Conservation (phyloP, 2,329 filamentous ascomycete species). For the Aureobasidium sp. region DNA sequence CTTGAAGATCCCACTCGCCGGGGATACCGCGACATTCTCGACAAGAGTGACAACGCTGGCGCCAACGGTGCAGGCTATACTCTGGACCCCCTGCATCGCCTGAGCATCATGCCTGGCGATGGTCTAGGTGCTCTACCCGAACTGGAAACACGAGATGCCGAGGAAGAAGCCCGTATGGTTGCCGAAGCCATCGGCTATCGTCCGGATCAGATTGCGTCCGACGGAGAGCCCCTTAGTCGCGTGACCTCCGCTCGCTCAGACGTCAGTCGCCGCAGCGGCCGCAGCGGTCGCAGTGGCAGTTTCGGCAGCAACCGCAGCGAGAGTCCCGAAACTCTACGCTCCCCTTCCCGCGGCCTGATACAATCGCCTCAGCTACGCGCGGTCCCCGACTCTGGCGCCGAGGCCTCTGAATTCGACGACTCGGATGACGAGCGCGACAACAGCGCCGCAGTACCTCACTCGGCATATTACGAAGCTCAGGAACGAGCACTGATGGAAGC, state of each 20-base stretch:
- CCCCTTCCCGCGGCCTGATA: slow-evolving; percentile 18
- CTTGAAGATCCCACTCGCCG: slow-evolving; percentile 65
- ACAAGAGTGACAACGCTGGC: slow-evolving; percentile 42
- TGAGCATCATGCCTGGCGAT: slow-evolving; percentile 34
- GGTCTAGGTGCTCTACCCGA: slow-evolving; percentile 27
- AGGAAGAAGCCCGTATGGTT: slow-evolving; percentile 31
- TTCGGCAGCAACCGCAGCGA: slow-evolving; percentile 32
- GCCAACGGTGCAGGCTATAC: slow-evolving; percentile 42
- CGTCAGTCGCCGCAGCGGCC: slow-evolving; percentile 25
- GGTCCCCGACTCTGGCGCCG: slow-evolving; percentile 17
- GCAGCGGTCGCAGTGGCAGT: slow-evolving; percentile 42
- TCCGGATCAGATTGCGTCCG: slow-evolving; percentile 15
- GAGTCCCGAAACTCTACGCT: slow-evolving; percentile 16
- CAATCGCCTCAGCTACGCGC: slow-evolving; percentile 26
- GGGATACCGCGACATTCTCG: slow-evolving; percentile 69
- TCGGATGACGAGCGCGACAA: slow-evolving; percentile 20
- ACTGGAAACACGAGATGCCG: slow-evolving; percentile 20
- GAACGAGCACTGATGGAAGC: slow-evolving; percentile 27
- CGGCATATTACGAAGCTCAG: slow-evolving; percentile 22
- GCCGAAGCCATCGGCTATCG: slow-evolving; percentile 30
- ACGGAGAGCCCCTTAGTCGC: slow-evolving; percentile 22
- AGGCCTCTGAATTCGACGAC: slow-evolving; percentile 18
- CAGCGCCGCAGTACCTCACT: slow-evolving; percentile 11
- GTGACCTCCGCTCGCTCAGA: slow-evolving; percentile 22
- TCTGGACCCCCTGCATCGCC: slow-evolving; percentile 41